Percentiles rank a stretch among this genome's conserved stretches.
Conservation (phyloP, 805 yeast species). For the Sungouiella thailandica region DNA sequence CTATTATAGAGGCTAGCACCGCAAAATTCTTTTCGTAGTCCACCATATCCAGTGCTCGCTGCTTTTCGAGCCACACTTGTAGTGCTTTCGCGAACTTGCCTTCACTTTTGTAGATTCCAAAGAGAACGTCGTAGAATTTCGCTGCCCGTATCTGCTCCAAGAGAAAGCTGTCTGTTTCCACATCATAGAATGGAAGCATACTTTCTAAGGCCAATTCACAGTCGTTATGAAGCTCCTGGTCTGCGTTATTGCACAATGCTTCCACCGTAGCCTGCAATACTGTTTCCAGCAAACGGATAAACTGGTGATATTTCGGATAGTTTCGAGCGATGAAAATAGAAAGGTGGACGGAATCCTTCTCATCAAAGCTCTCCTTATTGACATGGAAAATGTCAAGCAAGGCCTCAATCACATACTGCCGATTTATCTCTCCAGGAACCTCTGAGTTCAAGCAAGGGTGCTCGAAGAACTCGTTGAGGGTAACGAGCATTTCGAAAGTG, state of each 20-base stretch:
- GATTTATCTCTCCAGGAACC: constrained; percentile 40
- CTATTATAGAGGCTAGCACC: constrained; percentile 21
- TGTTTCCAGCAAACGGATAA: constrained; percentile 64
- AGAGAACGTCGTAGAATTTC: constrained; percentile 54
- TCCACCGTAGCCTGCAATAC: constrained; percentile 45
- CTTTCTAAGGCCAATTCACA: constrained; percentile 76
- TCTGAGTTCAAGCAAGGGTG: constrained; percentile 70
- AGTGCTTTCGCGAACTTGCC: constrained; percentile 49
- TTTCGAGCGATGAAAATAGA: constrained; percentile 75
- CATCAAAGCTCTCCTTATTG: constrained; percentile 18
- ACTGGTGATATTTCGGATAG: constrained; percentile 81
- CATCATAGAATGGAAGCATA: constrained; percentile 61
- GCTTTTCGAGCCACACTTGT: constrained; percentile 43
- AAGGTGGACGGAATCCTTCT: constrained; percentile 30
- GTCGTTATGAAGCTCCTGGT: constrained; percentile 40
- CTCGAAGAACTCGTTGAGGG: constrained; percentile 80
- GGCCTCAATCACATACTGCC: constrained; percentile 78
- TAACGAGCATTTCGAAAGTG: constrained; percentile 55
- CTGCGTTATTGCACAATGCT: constrained; percentile 42
- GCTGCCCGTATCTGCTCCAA: constrained; percentile 49
- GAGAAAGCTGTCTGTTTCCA: constrained; percentile 47
- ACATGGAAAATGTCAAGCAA: constrained; percentile 53
- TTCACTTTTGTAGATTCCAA: constrained; percentile 51
- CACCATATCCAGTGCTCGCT: constrained; percentile 8
- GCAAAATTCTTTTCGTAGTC: constrained; percentile 7